Evolutionary conservation across 352 stramenopile genomes (phyloP).

Genomic region (Globisporangium camurandrum): DNA sequence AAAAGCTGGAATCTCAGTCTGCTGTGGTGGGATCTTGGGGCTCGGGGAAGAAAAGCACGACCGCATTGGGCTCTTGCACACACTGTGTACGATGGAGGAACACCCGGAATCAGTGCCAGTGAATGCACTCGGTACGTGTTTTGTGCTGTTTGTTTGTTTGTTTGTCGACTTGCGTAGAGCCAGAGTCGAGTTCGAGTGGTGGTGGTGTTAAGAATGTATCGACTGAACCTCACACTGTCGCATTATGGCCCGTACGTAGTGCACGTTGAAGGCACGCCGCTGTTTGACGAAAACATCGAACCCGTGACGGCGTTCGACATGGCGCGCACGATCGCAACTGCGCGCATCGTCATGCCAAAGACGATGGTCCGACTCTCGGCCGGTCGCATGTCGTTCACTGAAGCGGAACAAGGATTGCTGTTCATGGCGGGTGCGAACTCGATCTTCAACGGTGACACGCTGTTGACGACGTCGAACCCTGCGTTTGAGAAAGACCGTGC

Average conservation of each 20-base stretch:
- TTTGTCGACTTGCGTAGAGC: not conserved
- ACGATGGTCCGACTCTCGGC: constrained; percentile 96
- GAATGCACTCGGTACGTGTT: constrained; percentile 82
- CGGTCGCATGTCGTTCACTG: constrained; percentile 94
- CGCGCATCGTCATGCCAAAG: constrained; percentile 95
- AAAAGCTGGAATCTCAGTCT: constrained; percentile 96
- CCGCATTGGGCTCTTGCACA: constrained; percentile 93
- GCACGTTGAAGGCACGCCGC: constrained; percentile 91
- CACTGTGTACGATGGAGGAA: constrained; percentile 92
- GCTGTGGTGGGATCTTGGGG: constrained; percentile 95
- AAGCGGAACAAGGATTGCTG: constrained; percentile 95
- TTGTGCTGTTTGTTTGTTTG: not conserved
- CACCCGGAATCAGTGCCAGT: constrained; percentile 97
- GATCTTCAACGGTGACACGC: constrained; percentile 98
- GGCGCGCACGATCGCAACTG: constrained; percentile 96
- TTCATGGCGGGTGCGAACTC: constrained; percentile 98
- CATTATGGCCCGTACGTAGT: constrained; percentile 29
- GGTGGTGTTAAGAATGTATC: too few relatives aligned
- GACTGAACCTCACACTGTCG: too few relatives aligned
- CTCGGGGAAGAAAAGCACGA: constrained; percentile 94
- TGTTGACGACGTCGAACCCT: constrained; percentile 95
- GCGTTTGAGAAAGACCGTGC: constrained; percentile 93
- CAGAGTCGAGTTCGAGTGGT: too few relatives aligned
- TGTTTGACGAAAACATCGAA: constrained; percentile 86
- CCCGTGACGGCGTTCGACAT: constrained; percentile 94